Evolutionary conservation across 768 basidiomycete species (phyloP), one percentile per base, ranked within the genome.

Genomic region (Suillus sp.): DNA sequence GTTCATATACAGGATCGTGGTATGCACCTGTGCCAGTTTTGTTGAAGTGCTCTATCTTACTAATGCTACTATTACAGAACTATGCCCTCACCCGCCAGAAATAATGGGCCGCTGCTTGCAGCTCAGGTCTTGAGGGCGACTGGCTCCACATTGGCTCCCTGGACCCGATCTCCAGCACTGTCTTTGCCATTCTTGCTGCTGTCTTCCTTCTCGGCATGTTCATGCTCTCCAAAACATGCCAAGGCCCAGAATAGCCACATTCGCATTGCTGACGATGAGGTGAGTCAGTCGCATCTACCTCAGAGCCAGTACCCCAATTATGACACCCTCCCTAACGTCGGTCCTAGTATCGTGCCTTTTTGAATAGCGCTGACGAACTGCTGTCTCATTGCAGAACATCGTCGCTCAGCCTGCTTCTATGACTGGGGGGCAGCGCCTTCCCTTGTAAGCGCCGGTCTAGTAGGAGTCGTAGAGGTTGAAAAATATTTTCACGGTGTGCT

Each of bases 1-100:
- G 72, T 93, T 93, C 80, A 89, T 92, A 74, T 91, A 92, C 81
- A 84, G 88, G 62, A 81, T 88, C 62, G 88, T 92, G 84, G 91
- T 90, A 71, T 20, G 78, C 70, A n/a, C 18, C 11, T 60, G 7
- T 5, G n/a, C 42, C 3, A 35, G 50, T 27, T 38, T 42, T 13
- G n/a, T n/a, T 38, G 8, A 43, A 3, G 11, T 48, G 43, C 47
- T 59, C 51, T 32, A n/a, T 25, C 43, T 64, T 54, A 40, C n/a
- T n/a, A n/a, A 35, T 30, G n/a, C 10, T 25, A 27, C 30, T 35
- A 53, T 35, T 16, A 50, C 62, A 82, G 82, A 78, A 78, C 74
- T 79, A 81, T 30, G 78, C 81, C 38, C 78, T 83, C 68, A 71
- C 75, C 62, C 77, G 76, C 51, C 80, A 80, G 71, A 70, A 73